Conservation (phyloP, 148 eudicot species). For the Vaccinium darrowii region DNA sequence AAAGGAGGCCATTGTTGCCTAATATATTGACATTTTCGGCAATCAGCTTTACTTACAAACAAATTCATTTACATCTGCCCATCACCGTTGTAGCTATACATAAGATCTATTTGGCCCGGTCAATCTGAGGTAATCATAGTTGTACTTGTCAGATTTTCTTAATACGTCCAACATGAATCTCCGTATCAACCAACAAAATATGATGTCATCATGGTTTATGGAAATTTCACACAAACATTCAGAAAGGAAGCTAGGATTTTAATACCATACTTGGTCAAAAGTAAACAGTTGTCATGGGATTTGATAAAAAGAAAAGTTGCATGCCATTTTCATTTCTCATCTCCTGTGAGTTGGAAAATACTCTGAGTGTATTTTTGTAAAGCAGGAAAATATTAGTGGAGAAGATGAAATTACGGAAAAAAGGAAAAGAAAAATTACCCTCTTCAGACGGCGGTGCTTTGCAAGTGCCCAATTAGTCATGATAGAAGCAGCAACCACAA, state of each 20-base stretch:
- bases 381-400: neutral
- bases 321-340: neutral
- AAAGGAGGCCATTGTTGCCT: slow-evolving; percentile 1
- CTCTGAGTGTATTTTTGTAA: neutral
- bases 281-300: neutral
- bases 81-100: neutral
- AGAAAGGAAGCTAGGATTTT: neutral
- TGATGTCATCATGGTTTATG: neutral
- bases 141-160: neutral
- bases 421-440: slow-evolving; percentile 45
- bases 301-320: neutral
- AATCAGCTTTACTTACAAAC: neutral
- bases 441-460: slow-evolving; percentile 86
- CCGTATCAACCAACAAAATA: neutral
- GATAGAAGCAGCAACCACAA: slow-evolving; percentile 76
- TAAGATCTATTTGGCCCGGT: neutral
- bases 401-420: neutral
- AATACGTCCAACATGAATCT: neutral
- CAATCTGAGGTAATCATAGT: neutral
- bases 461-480: slow-evolving; percentile 99
- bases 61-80: neutral
- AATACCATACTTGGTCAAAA: neutral
- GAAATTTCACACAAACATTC: neutral
- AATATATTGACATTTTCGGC: neutral
- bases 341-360: neutral